Evolutionary conservation across 495 filamentous ascomycete species (phyloP).

Genomic region (Evernia prunastri): DNA sequence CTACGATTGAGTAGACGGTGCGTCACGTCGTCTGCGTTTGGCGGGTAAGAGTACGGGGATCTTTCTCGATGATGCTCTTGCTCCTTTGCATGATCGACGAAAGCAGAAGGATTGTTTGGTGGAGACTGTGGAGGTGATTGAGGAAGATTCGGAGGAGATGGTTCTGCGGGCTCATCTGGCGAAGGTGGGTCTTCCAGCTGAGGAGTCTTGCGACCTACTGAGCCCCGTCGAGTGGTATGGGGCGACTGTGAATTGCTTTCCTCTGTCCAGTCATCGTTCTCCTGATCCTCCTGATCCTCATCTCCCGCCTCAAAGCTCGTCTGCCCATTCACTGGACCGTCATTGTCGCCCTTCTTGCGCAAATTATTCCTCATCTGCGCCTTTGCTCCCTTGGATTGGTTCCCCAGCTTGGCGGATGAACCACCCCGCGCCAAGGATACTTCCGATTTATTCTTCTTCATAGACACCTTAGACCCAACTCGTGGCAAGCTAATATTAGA

Average conservation of each 20-base stretch:
- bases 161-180: conserved; percentile 25
- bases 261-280: conserved; percentile 26
- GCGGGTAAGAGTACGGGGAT: conserved; percentile 17
- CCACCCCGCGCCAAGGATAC: conserved; percentile 15
- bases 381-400: conserved; percentile 20
- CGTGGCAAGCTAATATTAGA: conserved; percentile 21
- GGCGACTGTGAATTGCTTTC: conserved; percentile 27
- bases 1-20: conserved; percentile 27
- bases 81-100: conserved; percentile 9
- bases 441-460: conserved; percentile 25
- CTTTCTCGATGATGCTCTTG: conserved; percentile 1
- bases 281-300: conserved; percentile 18
- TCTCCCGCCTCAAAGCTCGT: conserved; percentile 24
- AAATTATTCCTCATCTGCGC: conserved; percentile 20
- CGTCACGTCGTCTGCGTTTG: conserved; percentile 25
- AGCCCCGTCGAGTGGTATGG: conserved; percentile 16
- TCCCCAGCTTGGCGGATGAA: conserved; percentile 21
- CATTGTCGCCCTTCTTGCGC: conserved; percentile 18
- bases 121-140: conserved; percentile 27
- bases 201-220: conserved; percentile 16
- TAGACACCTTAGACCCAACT: conserved; percentile 21
- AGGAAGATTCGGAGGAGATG: conserved; percentile 17
- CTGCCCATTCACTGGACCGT: conserved; percentile 17
- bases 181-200: conserved; percentile 23
- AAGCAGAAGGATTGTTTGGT: conserved; percentile 10